Conservation (phyloP, 176 grass and related monocot species). For the Metroxylon sagu region DNA sequence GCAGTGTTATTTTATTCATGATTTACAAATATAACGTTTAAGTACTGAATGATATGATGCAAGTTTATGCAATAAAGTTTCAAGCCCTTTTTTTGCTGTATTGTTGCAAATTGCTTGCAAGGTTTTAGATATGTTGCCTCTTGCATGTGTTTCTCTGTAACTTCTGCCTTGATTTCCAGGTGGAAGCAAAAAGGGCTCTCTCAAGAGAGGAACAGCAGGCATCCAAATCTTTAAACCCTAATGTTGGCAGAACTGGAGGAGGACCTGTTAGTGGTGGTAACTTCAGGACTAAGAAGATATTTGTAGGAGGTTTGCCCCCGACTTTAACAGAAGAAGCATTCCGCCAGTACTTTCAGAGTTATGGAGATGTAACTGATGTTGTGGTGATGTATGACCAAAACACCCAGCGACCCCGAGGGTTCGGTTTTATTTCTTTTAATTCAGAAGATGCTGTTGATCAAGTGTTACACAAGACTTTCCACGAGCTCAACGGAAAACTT, state of each 20-base stretch:
- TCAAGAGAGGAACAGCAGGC: conserved; percentile 96
- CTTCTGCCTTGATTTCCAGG: conserved; percentile 39
- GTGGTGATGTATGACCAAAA: conserved; percentile 99
- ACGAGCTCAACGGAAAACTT: conserved; percentile 76
- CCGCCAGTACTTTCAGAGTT: conserved; percentile 77
- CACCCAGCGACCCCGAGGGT: conserved; percentile 78
- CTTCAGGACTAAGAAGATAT: conserved; percentile 84
- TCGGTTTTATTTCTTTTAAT: conserved; percentile 93
- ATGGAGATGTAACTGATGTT: conserved; percentile 62
- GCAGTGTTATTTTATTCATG: not conserved
- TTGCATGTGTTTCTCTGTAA: not conserved
- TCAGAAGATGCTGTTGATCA: conserved; percentile 77
- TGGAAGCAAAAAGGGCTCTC: conserved; percentile 91
- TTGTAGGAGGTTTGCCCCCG: conserved; percentile 83
- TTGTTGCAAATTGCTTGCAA: too few species aligned
- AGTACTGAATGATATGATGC: too few species aligned
- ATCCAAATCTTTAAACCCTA: conserved; percentile 54
- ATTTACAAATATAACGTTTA: too few species aligned
- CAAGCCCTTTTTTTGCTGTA: not conserved
- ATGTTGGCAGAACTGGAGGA: conserved; percentile 28
- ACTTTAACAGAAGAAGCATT: conserved; percentile 80
- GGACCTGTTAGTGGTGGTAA: conserved; percentile 5
- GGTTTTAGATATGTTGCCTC: too few species aligned
- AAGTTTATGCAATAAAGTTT: not conserved
- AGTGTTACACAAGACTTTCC: conserved; percentile 90